These are phyloP conservation scores for Epichloe glyceriae DNA, from an alignment of 2,329 filamentous ascomycete genomes.

Conservation along the genomic window DNA sequence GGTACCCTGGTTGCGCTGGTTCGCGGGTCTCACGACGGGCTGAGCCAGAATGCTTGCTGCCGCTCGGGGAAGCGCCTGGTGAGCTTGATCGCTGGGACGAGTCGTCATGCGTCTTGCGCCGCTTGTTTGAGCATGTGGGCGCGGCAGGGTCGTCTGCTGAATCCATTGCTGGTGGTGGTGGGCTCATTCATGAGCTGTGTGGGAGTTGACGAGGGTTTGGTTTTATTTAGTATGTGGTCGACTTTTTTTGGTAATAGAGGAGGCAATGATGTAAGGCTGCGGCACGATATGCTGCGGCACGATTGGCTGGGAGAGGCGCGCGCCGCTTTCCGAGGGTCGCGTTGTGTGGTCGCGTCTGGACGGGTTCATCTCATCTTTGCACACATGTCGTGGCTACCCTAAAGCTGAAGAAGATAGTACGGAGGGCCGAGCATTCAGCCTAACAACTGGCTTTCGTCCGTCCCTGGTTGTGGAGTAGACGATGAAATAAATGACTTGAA, in stretches of 20 bases:
- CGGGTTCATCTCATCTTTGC: too few relatives aligned
- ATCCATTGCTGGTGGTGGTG: conserved; percentile 15
- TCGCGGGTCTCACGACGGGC: not conserved
- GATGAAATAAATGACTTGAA: too few relatives aligned
- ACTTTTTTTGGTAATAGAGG: conserved; percentile 10
- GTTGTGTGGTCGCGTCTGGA: too few relatives aligned
- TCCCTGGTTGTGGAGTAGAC: too few relatives aligned
- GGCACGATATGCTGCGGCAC: not conserved
- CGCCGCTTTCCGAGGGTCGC: too few relatives aligned
- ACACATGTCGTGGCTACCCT: too few relatives aligned
- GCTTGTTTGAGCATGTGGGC: conserved; percentile 18
- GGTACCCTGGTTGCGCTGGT: not conserved
- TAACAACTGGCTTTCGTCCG: too few relatives aligned
- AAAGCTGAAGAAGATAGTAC: too few relatives aligned
- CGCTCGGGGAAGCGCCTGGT: conserved; percentile 8
- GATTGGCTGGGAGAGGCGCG: conserved; percentile 1
- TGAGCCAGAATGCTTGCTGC: not conserved
- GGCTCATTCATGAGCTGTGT: not conserved
- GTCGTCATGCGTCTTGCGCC: conserved; percentile 19
- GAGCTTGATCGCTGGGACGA: conserved; percentile 16
- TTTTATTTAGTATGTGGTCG: not conserved
- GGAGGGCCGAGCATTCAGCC: too few relatives aligned
- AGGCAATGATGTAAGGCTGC: not conserved
- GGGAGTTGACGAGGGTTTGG: not conserved
- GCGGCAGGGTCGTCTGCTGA: conserved; percentile 14